Base-by-base conservation (phyloP, 352 stramenopile genomes). In the Phytophthora cactorum region DNA sequence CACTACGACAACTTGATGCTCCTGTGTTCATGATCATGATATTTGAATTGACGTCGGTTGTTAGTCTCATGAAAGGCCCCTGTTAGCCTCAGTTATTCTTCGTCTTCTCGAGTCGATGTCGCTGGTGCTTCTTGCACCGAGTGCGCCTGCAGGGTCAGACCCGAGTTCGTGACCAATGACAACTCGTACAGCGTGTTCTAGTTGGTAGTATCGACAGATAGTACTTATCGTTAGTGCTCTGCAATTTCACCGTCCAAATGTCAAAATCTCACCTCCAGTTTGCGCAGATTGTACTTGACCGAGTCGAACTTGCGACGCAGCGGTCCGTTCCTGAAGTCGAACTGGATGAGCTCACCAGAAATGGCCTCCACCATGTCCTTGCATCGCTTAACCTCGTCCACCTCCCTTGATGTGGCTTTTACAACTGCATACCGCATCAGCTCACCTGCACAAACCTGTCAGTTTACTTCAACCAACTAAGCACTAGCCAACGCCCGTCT, bases 211-310 rank as follows among this genome's bases (percentile, higher is more conserved):
- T 56, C 11, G 12, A 36, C 4, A 52, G 28, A 17, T 2, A 57
- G 8, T 14, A 29, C 4, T 2, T 7, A 45, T 7, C 3, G 15
- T 63, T 29, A 69, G 28, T 54, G 14, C 52, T 51, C 27, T 44
- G 5, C 52, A 52, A 1, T 45, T n/a, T 54, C 12, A 12, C 2
- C 10, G n/a, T 28, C n/a, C 9, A 39, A 38, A 22, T 22, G 22
- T 22, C 22, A 22, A 22, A 22, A 39, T 11, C 14, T 36, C 65
- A 93, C 87, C 83, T 98, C 95, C 5, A 98, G 79, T 27, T 96
- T 95, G 56, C 95, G 96, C 29, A 98, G 56, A 15, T 95, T 95
- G 83, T 98, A 99, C 75, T 99, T 99, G 63, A 97, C 82, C 22
- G 92, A 87, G 74, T 99, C 96, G 59, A 97, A 98, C 68, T 98